Base-by-base conservation (phyloP, 768 basidiomycete genomes). In the Russula earlei region DNA sequence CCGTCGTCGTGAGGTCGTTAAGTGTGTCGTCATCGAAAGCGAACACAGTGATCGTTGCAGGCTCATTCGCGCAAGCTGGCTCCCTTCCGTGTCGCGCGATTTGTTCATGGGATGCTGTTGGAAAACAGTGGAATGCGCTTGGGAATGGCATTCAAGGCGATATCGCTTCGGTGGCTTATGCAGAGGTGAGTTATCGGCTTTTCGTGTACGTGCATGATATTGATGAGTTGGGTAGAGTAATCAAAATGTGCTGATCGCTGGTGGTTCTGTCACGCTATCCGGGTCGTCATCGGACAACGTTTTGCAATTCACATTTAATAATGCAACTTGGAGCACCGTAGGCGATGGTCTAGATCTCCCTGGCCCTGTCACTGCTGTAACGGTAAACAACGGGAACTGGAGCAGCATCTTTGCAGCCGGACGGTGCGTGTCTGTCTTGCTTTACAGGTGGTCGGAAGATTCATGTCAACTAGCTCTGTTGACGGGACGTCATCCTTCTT, bases 331-430 rank as follows among this genome's bases (percentile, higher is more conserved):
- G 95, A 71, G 72, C 8, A 66, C 83, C 1, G 66, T 93, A 25
- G 91, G 88, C 10, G 66, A 72, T 43, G 69, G 78, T 12, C 67
- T 69, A 12, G 75, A 80, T 45, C 74, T 97, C 22, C 91, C 93
- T 43, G 95, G 95, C 3, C 92, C 93, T 2, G 87, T 92, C 2
- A 87, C 91, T 3, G 93, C 95, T 11, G 67, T 97, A 49, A 85
- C 86, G 51, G 85, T 92, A 40, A 90, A 98, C 68, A 74, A 83
- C 60, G 78, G 79, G 20, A 91, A 96, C 66, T 67, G 71, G 1
- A 87, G 81, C 63, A 95, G 88, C 64, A 78, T 98, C 53, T 99
- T 93, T 64, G 90, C 86, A 45, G 91, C 93, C 33, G 95, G 95
- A 63, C 81, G 78, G 84, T 91, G 58, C 67, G 83, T 70, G n/a